Percentiles rank a stretch among this genome's conserved stretches.
These are phyloP conservation scores for Apophysomyces variabilis DNA, from an alignment of 371 early-diverging fungal genomes.

Conservation along the genomic window DNA sequence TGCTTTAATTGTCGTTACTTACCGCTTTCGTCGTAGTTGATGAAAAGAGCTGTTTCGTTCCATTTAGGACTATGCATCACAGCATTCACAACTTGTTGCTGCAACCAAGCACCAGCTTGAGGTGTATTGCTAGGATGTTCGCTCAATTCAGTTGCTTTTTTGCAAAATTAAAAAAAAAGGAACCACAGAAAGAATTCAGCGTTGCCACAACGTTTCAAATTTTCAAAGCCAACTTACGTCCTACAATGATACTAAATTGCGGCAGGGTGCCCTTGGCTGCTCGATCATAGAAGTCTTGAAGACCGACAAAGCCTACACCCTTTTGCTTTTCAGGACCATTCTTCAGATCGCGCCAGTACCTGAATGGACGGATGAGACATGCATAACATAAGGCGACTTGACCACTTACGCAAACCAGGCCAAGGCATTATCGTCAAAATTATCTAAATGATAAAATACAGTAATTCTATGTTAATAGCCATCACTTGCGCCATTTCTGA, in stretches of 20 bases:
- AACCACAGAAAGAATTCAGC: neutral
- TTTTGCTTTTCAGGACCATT: constrained; percentile 31
- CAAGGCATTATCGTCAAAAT: constrained; percentile 22
- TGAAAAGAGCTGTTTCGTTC: constrained; percentile 32
- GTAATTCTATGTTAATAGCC: neutral
- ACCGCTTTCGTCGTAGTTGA: constrained; percentile 36
- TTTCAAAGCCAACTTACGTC: neutral
- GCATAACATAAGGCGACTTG: neutral
- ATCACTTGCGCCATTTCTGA: neutral
- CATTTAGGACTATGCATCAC: constrained; percentile 27
- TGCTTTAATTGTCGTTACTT: neutral
- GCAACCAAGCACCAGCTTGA: constrained; percentile 36
- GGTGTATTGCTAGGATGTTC: constrained; percentile 36
- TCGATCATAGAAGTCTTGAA: constrained; percentile 29
- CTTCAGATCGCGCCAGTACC: constrained; percentile 27
- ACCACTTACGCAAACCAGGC: constrained; percentile 29
- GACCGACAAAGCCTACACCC: constrained; percentile 32
- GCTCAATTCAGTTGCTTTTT: constrained; percentile 20
- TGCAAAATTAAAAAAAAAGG: neutral
- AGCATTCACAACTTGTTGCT: constrained; percentile 36
- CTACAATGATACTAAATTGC: constrained; percentile 25
- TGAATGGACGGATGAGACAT: neutral
- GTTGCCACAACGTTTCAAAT: neutral
- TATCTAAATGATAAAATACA: neutral
- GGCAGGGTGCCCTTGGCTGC: constrained; percentile 34